phyloP scores from a whole-genome alignment of 805 yeast genomes.

The Zygosaccharomyces lentus region DNA sequence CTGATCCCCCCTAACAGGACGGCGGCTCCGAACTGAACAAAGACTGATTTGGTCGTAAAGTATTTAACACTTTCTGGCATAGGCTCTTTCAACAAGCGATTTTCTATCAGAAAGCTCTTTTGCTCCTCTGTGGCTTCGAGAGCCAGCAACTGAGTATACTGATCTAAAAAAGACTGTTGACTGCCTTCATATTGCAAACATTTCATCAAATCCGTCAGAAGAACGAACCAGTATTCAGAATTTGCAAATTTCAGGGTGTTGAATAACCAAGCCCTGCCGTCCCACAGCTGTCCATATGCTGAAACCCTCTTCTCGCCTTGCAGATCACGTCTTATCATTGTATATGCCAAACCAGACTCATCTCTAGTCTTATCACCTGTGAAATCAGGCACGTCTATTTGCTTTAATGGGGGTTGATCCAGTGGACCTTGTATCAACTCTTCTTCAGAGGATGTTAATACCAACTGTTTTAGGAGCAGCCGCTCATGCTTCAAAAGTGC shows the following conservation, averaged over 20 bases:
- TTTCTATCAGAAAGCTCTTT: slow-evolving; percentile 35
- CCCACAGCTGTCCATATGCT: slow-evolving; percentile 37
- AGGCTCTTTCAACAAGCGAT: slow-evolving; percentile 26
- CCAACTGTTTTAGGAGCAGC: slow-evolving; percentile 22
- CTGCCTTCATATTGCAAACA: slow-evolving; percentile 40
- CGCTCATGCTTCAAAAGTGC: slow-evolving; percentile 21
- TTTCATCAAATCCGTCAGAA: slow-evolving; percentile 35
- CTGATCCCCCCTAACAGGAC: slow-evolving; percentile 45
- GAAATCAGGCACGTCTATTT: slow-evolving; percentile 19
- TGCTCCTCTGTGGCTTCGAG: slow-evolving; percentile 38
- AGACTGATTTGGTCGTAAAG: slow-evolving; percentile 44
- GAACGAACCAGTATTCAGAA: slow-evolving; percentile 29
- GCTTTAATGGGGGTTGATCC: slow-evolving; percentile 19
- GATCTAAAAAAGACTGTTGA: slow-evolving; percentile 44
- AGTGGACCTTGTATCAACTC: slow-evolving; percentile 24
- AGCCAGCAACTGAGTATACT: slow-evolving; percentile 38
- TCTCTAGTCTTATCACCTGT: slow-evolving; percentile 12
- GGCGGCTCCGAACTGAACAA: slow-evolving; percentile 48
- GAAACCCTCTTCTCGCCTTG: slow-evolving; percentile 45
- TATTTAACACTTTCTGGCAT: slow-evolving; percentile 20
- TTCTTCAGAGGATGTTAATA: slow-evolving; percentile 17
- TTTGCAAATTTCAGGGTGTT: slow-evolving; percentile 36
- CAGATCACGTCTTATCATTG: slow-evolving; percentile 34
- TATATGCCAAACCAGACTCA: slow-evolving; percentile 13
- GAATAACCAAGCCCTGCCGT: slow-evolving; percentile 39